phyloP scores from a whole-genome alignment of 495 filamentous ascomycete species.

The Wilcoxina mikolae region DNA sequence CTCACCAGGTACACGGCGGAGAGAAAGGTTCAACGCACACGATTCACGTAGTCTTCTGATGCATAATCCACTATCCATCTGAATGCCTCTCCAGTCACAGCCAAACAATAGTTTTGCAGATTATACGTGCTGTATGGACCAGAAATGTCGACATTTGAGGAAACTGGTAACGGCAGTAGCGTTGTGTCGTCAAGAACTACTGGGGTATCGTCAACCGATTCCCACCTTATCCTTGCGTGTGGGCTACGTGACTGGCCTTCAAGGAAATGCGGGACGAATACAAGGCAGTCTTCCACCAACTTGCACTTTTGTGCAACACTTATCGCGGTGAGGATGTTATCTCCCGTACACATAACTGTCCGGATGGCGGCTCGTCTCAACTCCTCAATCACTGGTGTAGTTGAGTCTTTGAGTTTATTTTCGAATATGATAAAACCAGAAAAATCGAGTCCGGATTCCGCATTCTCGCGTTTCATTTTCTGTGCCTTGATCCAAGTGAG shows the following conservation, averaged over 20 bases:
- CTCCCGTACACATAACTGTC: conserved; percentile 93
- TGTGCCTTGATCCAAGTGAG: conserved; percentile 87
- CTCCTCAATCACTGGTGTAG: conserved; percentile 61
- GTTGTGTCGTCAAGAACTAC: conserved; percentile 63
- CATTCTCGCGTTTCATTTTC: conserved; percentile 75
- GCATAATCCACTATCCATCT: conserved; percentile 91
- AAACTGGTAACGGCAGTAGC: conserved; percentile 50
- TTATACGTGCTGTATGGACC: conserved; percentile 69
- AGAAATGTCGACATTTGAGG: conserved; percentile 59
- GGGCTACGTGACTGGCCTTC: conserved; percentile 56
- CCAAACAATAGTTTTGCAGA: conserved; percentile 68
- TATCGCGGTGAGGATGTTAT: conserved; percentile 95
- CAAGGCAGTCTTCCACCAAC: conserved; percentile 69
- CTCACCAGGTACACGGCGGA: neutral
- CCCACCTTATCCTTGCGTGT: conserved; percentile 63
- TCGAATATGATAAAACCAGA: conserved; percentile 96
- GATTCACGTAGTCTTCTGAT: conserved; percentile 54
- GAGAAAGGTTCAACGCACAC: conserved; percentile 39
- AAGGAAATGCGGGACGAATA: conserved; percentile 79
- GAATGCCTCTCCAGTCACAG: conserved; percentile 86
- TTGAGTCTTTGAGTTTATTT: conserved; percentile 87
- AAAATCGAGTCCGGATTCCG: conserved; percentile 70
- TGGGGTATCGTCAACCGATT: conserved; percentile 73
- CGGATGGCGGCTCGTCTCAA: conserved; percentile 74
- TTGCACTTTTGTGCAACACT: conserved; percentile 90